Evolutionary conservation across 176 grass and related monocot genomes (phyloP).

Genomic region (Avena insularis): DNA sequence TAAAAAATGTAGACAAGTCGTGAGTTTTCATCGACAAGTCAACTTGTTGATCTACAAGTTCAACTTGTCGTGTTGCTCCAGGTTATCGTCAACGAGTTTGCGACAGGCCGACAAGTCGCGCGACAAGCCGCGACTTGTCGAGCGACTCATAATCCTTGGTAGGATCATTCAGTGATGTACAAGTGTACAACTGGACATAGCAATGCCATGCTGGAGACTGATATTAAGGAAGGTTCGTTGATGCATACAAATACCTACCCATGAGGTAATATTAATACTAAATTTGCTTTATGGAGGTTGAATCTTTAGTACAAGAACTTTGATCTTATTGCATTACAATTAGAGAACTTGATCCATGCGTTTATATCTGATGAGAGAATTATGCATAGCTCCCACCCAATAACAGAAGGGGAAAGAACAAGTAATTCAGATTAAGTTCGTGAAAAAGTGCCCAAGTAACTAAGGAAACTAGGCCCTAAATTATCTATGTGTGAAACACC

Average conservation of each 20-base stretch:
- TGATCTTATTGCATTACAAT: not conserved
- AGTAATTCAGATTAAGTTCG: not conserved
- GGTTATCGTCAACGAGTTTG: no score
- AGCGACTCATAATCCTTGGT: not conserved
- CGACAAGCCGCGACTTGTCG: no score
- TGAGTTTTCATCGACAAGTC: no score
- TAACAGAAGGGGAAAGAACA: not conserved
- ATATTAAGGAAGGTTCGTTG: not conserved
- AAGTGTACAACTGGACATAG: not conserved
- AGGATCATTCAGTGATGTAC: not conserved
- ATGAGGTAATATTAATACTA: not conserved
- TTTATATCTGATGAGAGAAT: not conserved
- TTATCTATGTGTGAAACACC: no score
- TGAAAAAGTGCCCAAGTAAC: not conserved
- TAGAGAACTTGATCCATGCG: not conserved
- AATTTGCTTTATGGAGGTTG: not conserved
- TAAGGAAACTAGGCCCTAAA: no score
- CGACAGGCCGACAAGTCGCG: no score
- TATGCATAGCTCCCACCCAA: not conserved
- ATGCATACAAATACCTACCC: not conserved
- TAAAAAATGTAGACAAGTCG: no score
- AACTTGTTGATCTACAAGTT: no score
- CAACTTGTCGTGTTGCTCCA: no score
- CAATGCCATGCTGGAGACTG: not conserved
- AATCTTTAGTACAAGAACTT: not conserved